Conservation (phyloP, 257 asterid genomes). For the Ballota nigra region DNA sequence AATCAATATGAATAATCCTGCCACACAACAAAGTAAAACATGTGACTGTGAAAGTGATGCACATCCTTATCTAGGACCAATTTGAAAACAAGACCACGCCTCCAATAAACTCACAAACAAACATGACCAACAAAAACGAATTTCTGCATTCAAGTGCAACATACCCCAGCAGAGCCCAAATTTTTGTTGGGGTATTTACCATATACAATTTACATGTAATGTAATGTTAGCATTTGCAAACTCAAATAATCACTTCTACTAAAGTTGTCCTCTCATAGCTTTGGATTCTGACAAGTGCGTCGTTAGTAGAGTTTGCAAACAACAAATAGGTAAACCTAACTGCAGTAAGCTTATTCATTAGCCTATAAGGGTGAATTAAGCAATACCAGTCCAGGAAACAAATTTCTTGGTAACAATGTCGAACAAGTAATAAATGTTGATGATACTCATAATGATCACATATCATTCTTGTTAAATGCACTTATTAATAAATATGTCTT, state of each 20-base stretch:
- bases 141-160: neutral
- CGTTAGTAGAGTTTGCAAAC: no score
- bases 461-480: neutral
- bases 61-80: neutral
- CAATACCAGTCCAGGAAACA: neutral
- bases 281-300: no score
- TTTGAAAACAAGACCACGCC: neutral
- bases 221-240: no score
- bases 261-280: no score
- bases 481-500: neutral
- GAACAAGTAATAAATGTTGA: no score
- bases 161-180: neutral
- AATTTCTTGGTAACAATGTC: no score
- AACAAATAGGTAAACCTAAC: neutral
- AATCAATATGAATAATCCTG: neutral
- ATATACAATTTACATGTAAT: neutral
- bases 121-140: neutral
- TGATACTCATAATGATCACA: neutral
- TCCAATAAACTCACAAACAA: neutral
- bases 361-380: neutral
- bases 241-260: no score
- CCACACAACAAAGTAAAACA: neutral
- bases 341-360: neutral
- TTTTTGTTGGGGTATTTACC: neutral
- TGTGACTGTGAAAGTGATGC: neutral